A percentile compares a stretch with the other conserved stretches of the same genome.
Conservation (phyloP, 768 basidiomycete genomes). For the Mycena metata region DNA sequence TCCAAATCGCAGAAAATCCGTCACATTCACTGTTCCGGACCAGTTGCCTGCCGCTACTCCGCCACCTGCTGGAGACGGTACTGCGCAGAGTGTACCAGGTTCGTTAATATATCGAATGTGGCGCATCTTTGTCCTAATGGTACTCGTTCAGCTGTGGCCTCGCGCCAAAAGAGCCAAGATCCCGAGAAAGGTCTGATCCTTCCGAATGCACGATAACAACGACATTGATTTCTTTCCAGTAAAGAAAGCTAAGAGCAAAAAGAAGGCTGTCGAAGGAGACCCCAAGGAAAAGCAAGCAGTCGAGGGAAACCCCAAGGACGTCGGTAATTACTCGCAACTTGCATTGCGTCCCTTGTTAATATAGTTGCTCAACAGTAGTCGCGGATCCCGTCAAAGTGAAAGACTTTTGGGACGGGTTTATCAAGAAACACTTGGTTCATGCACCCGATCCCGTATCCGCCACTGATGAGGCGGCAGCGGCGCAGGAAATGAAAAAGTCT, state of each 20-base stretch:
- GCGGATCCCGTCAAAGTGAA: neutral
- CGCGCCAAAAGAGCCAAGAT: conserved; percentile 1
- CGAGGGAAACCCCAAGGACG: conserved; percentile 17
- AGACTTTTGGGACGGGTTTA: conserved; percentile 11
- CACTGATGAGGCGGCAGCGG: neutral
- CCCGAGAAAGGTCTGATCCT: conserved; percentile 20
- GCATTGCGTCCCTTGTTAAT: conserved; percentile 8
- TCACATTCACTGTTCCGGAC: conserved; percentile 14
- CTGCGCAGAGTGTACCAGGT: conserved; percentile 14
- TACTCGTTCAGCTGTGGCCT: neutral
- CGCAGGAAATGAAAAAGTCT: conserved; percentile 1
- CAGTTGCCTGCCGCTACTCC: conserved; percentile 13
- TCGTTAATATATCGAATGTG: neutral
- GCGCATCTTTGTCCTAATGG: neutral
- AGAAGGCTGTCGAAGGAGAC: conserved; percentile 15
- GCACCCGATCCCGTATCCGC: conserved; percentile 7
- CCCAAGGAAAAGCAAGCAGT: conserved; percentile 18
- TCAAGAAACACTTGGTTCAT: neutral
- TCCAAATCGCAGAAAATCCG: conserved; percentile 7
- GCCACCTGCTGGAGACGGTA: neutral
- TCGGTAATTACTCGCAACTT: conserved; percentile 28
- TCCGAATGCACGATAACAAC: neutral
- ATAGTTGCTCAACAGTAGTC: neutral
- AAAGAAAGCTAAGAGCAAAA: conserved; percentile 26
- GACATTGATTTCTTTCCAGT: conserved; percentile 3